Base-by-base conservation (phyloP, 2,329 filamentous ascomycete genomes). In the Sclerotinia trifoliorum region DNA sequence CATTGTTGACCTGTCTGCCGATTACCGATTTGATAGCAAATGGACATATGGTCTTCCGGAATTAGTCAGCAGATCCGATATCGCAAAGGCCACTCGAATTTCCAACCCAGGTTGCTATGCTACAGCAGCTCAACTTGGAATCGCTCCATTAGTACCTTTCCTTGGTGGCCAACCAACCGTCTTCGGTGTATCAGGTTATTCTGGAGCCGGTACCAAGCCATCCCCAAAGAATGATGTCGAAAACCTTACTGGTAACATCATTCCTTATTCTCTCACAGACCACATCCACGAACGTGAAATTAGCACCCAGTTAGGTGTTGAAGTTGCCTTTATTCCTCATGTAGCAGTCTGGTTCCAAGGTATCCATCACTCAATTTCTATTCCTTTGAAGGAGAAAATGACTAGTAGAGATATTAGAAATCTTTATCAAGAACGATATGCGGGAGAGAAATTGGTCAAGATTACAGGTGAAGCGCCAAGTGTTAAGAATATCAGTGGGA, bases 321-420 rank as follows among this genome's bases (percentile, higher is more conserved):
- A 86, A 24, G 88, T 96, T 15, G 91, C 89, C 7, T 99, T 99
- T 78, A 90, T 95, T 68, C 95, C 95, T 8, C 95, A 98, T 79
- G 94, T 97, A 32, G 92, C 93, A n/a, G 88, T 90, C 19, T 98
- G 93, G 94, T 98, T 98, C 86, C 90, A 96, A 77, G 94, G 94
- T 72, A 98, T 98, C 74, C 89, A 92, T 78, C 91, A 94, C 80
- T 94, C 93, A 51, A 94, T 98, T 79, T 93, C 88, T 77, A 92
- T 98, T 62, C 94, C 94, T 17, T 84, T 99, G 11, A 90, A 90
- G 77, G 86, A 94, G 80, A 85, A 87, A 70, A 96, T 98, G 91
- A 92, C 88, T 3, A 94, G 92, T 54, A 90, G 95, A 65, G 94
- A 98, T 78, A 93, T 99, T 74, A 88, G 95, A 71, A 92, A 97